Evolutionary conservation across 1,284 basidiomycete genomes (phyloP), one percentile per base, ranked within the genome.

Genomic region (Pseudozyma pruni): DNA sequence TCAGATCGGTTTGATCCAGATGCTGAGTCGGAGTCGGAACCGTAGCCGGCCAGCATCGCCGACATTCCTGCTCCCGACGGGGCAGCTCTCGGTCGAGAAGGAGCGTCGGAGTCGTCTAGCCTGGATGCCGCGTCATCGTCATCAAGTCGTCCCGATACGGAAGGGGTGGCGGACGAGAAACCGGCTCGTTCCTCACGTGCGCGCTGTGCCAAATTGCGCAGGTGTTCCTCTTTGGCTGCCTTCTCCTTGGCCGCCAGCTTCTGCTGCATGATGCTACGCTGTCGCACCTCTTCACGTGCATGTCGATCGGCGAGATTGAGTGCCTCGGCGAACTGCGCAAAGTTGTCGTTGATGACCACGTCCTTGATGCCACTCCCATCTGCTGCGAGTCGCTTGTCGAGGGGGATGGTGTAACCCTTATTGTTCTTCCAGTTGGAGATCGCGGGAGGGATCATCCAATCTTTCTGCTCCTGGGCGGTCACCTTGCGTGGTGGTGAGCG

Each of bases 341-440:
- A 99, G 84, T 95, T 94, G 84, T 99, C 96, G 80, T 98, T 98
- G 83, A 99, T 98, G 81, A 94, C 91, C 67, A 98, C 94, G 83
- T 99, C 96, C 83, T 98, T 95, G 39, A 99, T 86, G 51, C 95
- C 94, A 74, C 95, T 89, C 14, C 95, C 96, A 83, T 98, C 95
- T 11, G 96, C 95, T 19, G 96, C 96, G 44, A 99, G 86, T 76
- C 96, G 92, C 85, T 99, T 98, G 83, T 98, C 96, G 22, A 98
- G 87, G 25, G 96, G 94, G 75, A 98, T 98, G 6, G 95, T 98
- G 84, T 95, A 98, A 87, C 96, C 96, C 85, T 98, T 98, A 89
- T 98, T 98, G 86, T 99, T 99, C 86, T 99, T 99, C 96, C 96
- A 99, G 85, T 98, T 99, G 31, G 94, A 97, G 69, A 99, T 97